Evolutionary conservation across 495 filamentous ascomycete genomes (phyloP), one percentile per base, ranked within the genome.

Genomic region (Aspergillus egyptiacus): DNA sequence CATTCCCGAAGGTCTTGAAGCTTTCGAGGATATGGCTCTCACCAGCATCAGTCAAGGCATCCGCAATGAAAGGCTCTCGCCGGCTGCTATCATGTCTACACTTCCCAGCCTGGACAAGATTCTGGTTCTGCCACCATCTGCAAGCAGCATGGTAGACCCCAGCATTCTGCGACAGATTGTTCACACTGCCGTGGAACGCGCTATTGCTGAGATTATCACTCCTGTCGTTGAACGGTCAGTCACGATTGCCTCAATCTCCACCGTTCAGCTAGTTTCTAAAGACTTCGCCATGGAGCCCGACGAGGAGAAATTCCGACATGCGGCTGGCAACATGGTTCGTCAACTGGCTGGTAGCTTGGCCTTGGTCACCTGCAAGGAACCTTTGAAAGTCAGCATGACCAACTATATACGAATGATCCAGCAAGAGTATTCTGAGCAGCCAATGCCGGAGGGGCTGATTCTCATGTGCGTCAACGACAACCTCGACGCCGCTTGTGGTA

Each of bases 381-480:
- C 93, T 22, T 73, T 99, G 15, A 82, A 91, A 49, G 89, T 91
- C 65, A 96, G 91, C 70, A 96, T 97, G 72, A 86, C 81, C 27
- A 97, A 96, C 66, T 94, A 96, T 60, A 86, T 99, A 55, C 85
- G 94, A n/a, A 75, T 91, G 59, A 83, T 88, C 8, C 70, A 77
- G 49, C 68, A 76, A 28, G 76, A 79, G n/a, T 68, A 77, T 24
- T 76, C 74, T 0, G 88, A 95, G 24, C 83, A 86, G 57, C 82
- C 82, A 20, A 85, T 86, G 51, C 86, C 90, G 2, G 94, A 99
- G 61, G 90, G 90, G 15, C 68, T 81, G 40, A 91, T 97, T 46
- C 76, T 96, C 50, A 95, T 97, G 86, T 96, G 94, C 63, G 91
- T 97, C 51, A 97, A 97, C 61, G 93, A 95, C 47, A 99, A 99